These are phyloP conservation scores for Phytophthora pinifolia DNA, from an alignment of 352 stramenopile genomes.

Conservation along the genomic window DNA sequence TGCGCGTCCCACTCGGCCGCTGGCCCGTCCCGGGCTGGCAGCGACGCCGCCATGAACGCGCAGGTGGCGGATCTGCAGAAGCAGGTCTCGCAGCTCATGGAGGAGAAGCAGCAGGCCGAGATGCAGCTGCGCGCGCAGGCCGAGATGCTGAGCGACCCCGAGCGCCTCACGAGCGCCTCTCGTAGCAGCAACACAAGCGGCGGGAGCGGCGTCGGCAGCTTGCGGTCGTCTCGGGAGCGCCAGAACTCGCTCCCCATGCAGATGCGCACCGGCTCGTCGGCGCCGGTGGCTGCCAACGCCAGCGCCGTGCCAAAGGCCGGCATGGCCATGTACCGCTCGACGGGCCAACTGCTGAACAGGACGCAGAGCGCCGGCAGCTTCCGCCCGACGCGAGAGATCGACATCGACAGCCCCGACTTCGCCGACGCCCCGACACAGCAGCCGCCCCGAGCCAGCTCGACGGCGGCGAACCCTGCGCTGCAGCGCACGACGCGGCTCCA, in stretches of 20 bases:
- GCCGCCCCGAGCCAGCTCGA: constrained; percentile 28
- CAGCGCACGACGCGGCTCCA: constrained; percentile 36
- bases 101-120: constrained; percentile 84
- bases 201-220: constrained; percentile 21
- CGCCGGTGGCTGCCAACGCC: constrained; percentile 9
- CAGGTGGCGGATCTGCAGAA: constrained; percentile 85
- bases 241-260: constrained; percentile 68
- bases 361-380: constrained; percentile 47
- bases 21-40: constrained; percentile 15
- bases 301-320: constrained; percentile 21
- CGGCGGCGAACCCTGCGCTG: constrained; percentile 22
- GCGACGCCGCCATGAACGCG: constrained; percentile 65
- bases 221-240: constrained; percentile 40
- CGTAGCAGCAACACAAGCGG: constrained; percentile 35
- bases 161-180: constrained; percentile 43
- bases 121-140: constrained; percentile 70
- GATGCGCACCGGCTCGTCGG: constrained; percentile 31
- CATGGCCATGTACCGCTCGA: constrained; percentile 43
- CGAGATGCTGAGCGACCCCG: constrained; percentile 56
- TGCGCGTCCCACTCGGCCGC: constrained; percentile 32
- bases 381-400: constrained; percentile 39
- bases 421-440: constrained; percentile 10
- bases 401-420: constrained; percentile 39
- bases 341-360: constrained; percentile 35
- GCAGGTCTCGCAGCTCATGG: constrained; percentile 80